Evolutionary conservation across 192 early-diverging fungal genomes (phyloP).

Genomic region (Mortierella claussenii): DNA sequence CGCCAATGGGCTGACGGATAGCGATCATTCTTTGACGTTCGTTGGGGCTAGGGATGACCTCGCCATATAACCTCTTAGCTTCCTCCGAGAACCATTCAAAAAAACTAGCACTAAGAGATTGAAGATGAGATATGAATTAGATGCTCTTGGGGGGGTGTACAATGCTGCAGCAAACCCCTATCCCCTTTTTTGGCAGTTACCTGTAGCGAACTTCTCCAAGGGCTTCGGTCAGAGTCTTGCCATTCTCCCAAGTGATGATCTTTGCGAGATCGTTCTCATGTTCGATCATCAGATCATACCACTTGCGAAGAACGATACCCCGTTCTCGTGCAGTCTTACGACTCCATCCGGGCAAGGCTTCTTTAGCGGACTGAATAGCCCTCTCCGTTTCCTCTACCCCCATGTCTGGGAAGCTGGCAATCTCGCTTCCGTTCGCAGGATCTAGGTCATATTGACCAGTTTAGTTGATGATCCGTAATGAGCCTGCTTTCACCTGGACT

Average conservation of each 20-base stretch:
- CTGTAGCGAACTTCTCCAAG: conserved; percentile 56
- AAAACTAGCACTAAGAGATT: conserved; percentile 60
- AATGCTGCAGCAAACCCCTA: background rate
- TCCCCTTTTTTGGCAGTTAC: conserved; percentile 4
- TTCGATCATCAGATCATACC: conserved; percentile 70
- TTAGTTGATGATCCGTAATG: background rate
- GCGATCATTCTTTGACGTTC: conserved; percentile 67
- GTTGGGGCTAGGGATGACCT: conserved; percentile 74
- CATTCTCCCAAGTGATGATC: conserved; percentile 87
- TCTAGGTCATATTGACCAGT: conserved; percentile 45
- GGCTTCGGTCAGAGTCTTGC: conserved; percentile 74
- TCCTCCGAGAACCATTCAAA: conserved; percentile 91
- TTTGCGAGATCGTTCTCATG: conserved; percentile 80
- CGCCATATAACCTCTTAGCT: conserved; percentile 81
- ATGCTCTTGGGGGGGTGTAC: background rate
- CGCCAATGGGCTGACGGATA: conserved; percentile 83
- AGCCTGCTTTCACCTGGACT: no score
- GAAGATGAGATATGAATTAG: background rate
- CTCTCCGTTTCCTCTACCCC: conserved; percentile 62
- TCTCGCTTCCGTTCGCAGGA: conserved; percentile 68
- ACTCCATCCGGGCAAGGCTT: conserved; percentile 71
- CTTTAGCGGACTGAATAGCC: conserved; percentile 68
- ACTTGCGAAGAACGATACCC: conserved; percentile 68
- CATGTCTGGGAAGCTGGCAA: conserved; percentile 77
- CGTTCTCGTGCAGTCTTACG: conserved; percentile 70